phyloP scores from a whole-genome alignment of 2,329 filamentous ascomycete species.

The Sarocladium oryzae region DNA sequence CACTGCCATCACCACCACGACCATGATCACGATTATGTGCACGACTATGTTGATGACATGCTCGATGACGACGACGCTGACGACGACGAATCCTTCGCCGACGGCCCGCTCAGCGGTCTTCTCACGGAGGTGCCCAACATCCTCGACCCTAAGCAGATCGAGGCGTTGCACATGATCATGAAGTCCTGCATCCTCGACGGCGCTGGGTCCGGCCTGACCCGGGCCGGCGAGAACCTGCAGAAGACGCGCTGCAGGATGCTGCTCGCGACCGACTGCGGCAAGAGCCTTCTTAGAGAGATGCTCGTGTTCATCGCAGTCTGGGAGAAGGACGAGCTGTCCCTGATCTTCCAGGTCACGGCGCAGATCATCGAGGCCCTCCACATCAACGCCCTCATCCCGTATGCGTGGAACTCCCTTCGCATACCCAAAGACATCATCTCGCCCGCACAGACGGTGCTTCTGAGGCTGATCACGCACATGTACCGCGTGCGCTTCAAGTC shows the following conservation, averaged over 20 bases:
- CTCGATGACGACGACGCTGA: constrained; percentile 63
- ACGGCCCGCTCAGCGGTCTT: constrained; percentile 74
- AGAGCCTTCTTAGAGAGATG: constrained; percentile 82
- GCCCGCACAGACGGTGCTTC: constrained; percentile 85
- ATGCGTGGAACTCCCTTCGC: constrained; percentile 84
- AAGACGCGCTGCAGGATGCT: constrained; percentile 86
- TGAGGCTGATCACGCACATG: constrained; percentile 85
- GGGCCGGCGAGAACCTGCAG: constrained; percentile 74
- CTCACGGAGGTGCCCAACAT: constrained; percentile 93
- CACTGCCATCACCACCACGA: constrained; percentile 27
- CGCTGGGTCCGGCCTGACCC: constrained; percentile 61
- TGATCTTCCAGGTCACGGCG: constrained; percentile 94
- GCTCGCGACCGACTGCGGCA: constrained; percentile 81
- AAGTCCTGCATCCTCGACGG: constrained; percentile 89
- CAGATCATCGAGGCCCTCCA: constrained; percentile 93
- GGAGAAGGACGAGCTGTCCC: constrained; percentile 87
- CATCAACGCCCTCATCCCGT: constrained; percentile 81
- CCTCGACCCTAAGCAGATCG: constrained; percentile 88
- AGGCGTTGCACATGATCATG: constrained; percentile 94
- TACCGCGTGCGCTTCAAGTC: constrained; percentile 52
- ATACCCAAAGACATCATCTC: constrained; percentile 96
- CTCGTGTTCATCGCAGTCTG: constrained; percentile 95
- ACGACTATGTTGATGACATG: constrained; percentile 46
- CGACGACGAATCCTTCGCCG: constrained; percentile 72
- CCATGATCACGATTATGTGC: constrained; percentile 30